Percentiles rank a stretch among this genome's conserved stretches.
These are phyloP conservation scores for Cantharellus anzutake DNA, from an alignment of 768 basidiomycete species.

Conservation along the genomic window DNA sequence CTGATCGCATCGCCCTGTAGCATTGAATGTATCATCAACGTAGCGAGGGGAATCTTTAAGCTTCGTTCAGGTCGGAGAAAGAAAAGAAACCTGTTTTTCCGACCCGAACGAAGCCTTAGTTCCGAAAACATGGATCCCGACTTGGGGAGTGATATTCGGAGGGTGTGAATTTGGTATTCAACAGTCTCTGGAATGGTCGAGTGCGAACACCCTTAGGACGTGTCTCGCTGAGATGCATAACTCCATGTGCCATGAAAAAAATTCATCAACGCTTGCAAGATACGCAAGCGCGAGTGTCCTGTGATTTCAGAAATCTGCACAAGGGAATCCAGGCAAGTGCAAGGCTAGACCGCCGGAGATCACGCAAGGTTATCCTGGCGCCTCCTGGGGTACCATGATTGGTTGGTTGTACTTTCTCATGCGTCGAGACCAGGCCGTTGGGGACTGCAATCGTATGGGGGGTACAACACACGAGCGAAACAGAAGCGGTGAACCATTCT, in stretches of 20 bases:
- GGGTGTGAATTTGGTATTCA: too few relatives aligned
- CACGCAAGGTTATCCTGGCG: constrained; percentile 46
- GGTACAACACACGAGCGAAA: neutral
- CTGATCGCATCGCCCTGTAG: too few relatives aligned
- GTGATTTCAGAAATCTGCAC: constrained; percentile 83
- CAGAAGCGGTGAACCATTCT: too few relatives aligned
- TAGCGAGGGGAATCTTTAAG: too few relatives aligned
- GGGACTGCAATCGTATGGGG: constrained; percentile 7
- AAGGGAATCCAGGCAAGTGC: constrained; percentile 13
- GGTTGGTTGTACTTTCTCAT: constrained; percentile 91
- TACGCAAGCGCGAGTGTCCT: constrained; percentile 4
- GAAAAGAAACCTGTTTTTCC: too few relatives aligned
- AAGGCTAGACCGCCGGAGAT: neutral
- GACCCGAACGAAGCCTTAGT: too few relatives aligned
- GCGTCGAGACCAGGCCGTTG: constrained; percentile 64
- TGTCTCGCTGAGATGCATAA: constrained; percentile 94
- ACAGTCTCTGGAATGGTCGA: too few relatives aligned
- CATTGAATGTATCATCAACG: too few relatives aligned
- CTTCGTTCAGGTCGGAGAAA: too few relatives aligned
- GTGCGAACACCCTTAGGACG: constrained; percentile 46
- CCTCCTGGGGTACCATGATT: constrained; percentile 39
- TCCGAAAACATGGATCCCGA: constrained; percentile 65
- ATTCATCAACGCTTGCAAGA: neutral
- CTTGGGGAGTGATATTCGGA: constrained; percentile 19
- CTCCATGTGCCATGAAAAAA: constrained; percentile 10